These are phyloP conservation scores for Halenospora varia DNA, from an alignment of 495 filamentous ascomycete species.

Conservation along the genomic window DNA sequence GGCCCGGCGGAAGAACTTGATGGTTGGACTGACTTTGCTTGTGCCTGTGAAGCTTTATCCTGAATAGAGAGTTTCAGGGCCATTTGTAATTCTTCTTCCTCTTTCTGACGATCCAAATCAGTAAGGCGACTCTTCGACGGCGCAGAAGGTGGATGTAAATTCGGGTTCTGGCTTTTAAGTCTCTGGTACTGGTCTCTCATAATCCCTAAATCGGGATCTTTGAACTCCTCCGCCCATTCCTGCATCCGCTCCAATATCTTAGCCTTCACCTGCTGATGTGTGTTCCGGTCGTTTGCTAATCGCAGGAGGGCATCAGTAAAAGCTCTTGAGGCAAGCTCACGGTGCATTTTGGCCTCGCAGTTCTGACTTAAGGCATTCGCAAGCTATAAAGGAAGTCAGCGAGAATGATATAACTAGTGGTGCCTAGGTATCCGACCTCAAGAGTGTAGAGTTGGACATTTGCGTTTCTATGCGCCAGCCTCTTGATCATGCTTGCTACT, in stretches of 20 bases:
- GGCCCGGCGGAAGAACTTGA: constrained; percentile 26
- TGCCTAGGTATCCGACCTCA: constrained; percentile 55
- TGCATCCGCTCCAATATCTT: constrained; percentile 97
- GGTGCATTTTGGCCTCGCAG: constrained; percentile 86
- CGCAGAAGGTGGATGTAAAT: constrained; percentile 85
- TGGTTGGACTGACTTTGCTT: constrained; percentile 30
- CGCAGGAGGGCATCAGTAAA: constrained; percentile 94
- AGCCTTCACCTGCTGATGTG: constrained; percentile 91
- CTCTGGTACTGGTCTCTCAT: constrained; percentile 95
- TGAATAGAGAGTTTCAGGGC: constrained; percentile 87
- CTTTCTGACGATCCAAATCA: constrained; percentile 84
- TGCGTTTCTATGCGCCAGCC: constrained; percentile 93
- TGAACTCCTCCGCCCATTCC: constrained; percentile 95
- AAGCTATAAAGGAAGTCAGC: constrained; percentile 46
- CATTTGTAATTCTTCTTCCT: constrained; percentile 97
- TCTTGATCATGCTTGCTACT: constrained; percentile 90
- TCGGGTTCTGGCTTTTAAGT: constrained; percentile 82
- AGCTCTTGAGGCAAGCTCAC: constrained; percentile 87
- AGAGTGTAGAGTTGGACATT: constrained; percentile 99
- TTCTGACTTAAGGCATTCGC: constrained; percentile 94
- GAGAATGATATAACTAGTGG: neutral
- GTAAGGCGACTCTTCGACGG: constrained; percentile 90
- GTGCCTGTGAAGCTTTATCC: constrained; percentile 60
- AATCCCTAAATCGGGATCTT: constrained; percentile 89
- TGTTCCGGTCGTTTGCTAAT: constrained; percentile 89